These are phyloP conservation scores for Nephromyces sp. DNA, from an alignment of 169 alveolate genomes.

Conservation along the genomic window DNA sequence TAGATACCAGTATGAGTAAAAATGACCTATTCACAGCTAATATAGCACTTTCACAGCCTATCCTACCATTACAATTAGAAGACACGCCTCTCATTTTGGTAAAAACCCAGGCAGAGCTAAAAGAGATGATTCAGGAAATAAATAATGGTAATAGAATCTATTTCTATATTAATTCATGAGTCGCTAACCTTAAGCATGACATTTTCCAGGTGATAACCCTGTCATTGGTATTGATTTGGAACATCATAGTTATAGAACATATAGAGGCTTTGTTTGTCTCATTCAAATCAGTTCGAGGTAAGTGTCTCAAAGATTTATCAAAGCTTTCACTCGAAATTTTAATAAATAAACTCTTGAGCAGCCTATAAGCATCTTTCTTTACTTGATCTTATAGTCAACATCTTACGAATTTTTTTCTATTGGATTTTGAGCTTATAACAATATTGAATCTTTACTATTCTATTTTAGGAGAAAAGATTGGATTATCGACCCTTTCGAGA, in stretches of 20 bases:
- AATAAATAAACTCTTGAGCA: neutral
- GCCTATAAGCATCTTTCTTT: too few relatives aligned
- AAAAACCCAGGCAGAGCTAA: conserved; percentile 47
- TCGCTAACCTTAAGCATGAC: too few relatives aligned
- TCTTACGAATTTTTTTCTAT: too few relatives aligned
- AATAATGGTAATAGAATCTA: conserved; percentile 11
- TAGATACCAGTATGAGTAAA: too few relatives aligned
- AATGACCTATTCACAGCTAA: too few relatives aligned
- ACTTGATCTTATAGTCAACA: too few relatives aligned
- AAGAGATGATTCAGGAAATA: conserved; percentile 49
- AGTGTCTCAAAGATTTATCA: neutral
- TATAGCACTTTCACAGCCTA: conserved; percentile 9
- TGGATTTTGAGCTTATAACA: too few relatives aligned
- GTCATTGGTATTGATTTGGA: conserved; percentile 84
- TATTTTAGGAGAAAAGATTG: conserved; percentile 68
- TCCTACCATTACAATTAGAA: conserved; percentile 35
- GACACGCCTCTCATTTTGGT: conserved; percentile 59
- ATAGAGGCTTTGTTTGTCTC: conserved; percentile 76
- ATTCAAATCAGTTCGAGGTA: conserved; percentile 64
- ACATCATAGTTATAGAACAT: conserved; percentile 70
- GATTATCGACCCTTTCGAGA: conserved; percentile 73
- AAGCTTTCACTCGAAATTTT: neutral
- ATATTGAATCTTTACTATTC: too few relatives aligned
- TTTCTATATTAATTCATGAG: neutral
- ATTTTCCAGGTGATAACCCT: conserved; percentile 27